A percentile compares a stretch with the other conserved stretches of the same genome.
These are phyloP conservation scores for Botryosphaeria dothidea DNA, from an alignment of 2,329 filamentous ascomycete species.

Conservation along the genomic window DNA sequence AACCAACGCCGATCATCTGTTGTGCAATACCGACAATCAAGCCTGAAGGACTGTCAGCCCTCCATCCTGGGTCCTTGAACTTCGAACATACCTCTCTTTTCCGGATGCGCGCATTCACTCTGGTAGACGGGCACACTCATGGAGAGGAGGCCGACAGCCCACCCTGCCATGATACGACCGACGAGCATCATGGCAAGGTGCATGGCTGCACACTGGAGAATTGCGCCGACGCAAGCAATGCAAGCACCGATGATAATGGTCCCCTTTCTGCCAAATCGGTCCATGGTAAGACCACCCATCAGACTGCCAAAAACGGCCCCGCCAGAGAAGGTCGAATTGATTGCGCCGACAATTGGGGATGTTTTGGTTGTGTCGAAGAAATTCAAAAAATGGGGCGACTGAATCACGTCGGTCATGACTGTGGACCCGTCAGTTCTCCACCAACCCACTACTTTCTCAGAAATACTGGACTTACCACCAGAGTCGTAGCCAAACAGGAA, in stretches of 20 bases:
- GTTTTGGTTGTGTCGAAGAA: constrained; percentile 57
- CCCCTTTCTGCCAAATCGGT: constrained; percentile 59
- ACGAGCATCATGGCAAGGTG: constrained; percentile 58
- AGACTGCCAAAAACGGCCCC: constrained; percentile 59
- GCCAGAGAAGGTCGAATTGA: constrained; percentile 64
- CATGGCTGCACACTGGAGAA: constrained; percentile 60
- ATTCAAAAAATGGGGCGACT: constrained; percentile 56
- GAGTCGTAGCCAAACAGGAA: constrained; percentile 45
- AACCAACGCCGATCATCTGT: constrained; percentile 60
- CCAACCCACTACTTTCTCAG: background rate
- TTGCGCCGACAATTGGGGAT: constrained; percentile 59
- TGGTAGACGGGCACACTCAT: constrained; percentile 66
- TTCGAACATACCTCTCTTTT: constrained; percentile 44
- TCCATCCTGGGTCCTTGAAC: constrained; percentile 35
- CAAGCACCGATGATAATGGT: constrained; percentile 62
- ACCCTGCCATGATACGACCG: constrained; percentile 61
- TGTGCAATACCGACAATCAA: constrained; percentile 59
- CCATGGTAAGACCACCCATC: constrained; percentile 58
- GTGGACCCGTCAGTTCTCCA: constrained; percentile 24
- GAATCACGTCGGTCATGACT: constrained; percentile 53
- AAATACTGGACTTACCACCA: constrained; percentile 15
- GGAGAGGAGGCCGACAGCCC: constrained; percentile 59
- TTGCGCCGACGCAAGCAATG: constrained; percentile 60
- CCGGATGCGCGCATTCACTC: constrained; percentile 61
- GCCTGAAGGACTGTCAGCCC: constrained; percentile 24